Conservation (phyloP, 495 filamentous ascomycete genomes). For the Jackrogersella multiformis region DNA sequence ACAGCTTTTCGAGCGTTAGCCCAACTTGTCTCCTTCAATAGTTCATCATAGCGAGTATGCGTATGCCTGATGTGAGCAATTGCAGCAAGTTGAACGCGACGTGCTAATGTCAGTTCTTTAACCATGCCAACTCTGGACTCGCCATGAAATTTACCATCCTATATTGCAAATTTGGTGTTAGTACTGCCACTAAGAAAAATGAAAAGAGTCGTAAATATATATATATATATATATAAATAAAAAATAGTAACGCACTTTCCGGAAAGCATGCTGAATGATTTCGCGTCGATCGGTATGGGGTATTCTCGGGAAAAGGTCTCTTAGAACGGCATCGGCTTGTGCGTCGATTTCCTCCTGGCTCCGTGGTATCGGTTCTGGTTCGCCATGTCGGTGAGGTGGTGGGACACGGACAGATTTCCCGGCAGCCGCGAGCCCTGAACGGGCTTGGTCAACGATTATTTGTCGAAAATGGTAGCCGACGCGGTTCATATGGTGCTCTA, state of each 20-base stretch:
- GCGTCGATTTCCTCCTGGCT: slow-evolving; percentile 72
- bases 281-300: slow-evolving; percentile 77
- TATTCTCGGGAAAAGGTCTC: slow-evolving; percentile 87
- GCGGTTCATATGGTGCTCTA: slow-evolving; percentile 69
- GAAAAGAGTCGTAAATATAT: too few species aligned
- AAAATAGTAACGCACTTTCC: slow-evolving; percentile 66
- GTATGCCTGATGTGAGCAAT: slow-evolving; percentile 86
- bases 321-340: slow-evolving; percentile 76
- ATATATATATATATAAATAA: neutral
- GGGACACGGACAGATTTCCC: slow-evolving; percentile 28
- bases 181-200: too few species aligned
- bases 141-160: slow-evolving; percentile 45
- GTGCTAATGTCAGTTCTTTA: slow-evolving; percentile 69
- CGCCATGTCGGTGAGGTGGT: slow-evolving; percentile 34
- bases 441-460: slow-evolving; percentile 61
- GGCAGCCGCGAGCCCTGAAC: slow-evolving; percentile 40
- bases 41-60: slow-evolving; percentile 85
- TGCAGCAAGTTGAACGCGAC: slow-evolving; percentile 83
- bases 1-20: slow-evolving; percentile 75
- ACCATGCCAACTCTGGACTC: slow-evolving; percentile 70
- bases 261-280: slow-evolving; percentile 84
- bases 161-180: slow-evolving; percentile 12
- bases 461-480: slow-evolving; percentile 79
- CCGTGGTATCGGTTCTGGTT: slow-evolving; percentile 62
- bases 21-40: slow-evolving; percentile 71